phyloP scores from a whole-genome alignment of 2,329 filamentous ascomycete species.

The Paecilomyces sp. region DNA sequence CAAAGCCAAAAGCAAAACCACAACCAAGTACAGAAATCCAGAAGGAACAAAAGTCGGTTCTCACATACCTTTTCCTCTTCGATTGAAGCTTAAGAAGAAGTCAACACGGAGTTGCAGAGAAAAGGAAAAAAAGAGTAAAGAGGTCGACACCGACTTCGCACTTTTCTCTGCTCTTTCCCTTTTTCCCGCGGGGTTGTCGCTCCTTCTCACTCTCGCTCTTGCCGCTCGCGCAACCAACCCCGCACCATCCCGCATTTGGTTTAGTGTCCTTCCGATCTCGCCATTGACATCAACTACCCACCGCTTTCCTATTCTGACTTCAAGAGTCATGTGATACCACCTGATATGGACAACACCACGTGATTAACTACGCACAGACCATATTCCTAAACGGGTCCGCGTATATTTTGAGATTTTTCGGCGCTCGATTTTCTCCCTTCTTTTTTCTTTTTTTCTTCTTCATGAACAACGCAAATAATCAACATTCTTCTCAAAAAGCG shows the following conservation, averaged over 20 bases:
- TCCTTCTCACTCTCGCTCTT: not conserved
- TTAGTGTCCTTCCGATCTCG: not conserved
- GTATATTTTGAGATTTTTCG: slow-evolving; percentile 12
- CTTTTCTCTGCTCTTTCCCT: slow-evolving; percentile 6
- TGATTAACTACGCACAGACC: slow-evolving; percentile 1
- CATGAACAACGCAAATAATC: slow-evolving; percentile 53
- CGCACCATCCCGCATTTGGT: slow-evolving; percentile 5
- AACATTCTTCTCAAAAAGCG: slow-evolving; percentile 51
- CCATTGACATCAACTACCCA: not conserved
- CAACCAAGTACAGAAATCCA: not conserved
- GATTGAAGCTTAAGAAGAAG: not conserved
- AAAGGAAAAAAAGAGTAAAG: not conserved
- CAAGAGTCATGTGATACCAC: not conserved
- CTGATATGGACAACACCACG: not conserved
- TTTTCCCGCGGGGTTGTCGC: slow-evolving; percentile 16
- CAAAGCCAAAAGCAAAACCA: not conserved
- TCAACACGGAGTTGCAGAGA: too few relatives aligned
- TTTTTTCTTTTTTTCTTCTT: slow-evolving; percentile 29
- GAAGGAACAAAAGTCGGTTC: not conserved
- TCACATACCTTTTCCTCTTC: not conserved
- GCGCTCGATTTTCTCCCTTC: slow-evolving; percentile 15
- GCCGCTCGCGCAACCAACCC: slow-evolving; percentile 1
- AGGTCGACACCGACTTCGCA: not conserved
- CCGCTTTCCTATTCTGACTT: not conserved
- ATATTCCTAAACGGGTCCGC: slow-evolving; percentile 13